These are phyloP conservation scores for Cyberlindnera mississippiensis DNA, from an alignment of 805 yeast species.

Conservation along the genomic window DNA sequence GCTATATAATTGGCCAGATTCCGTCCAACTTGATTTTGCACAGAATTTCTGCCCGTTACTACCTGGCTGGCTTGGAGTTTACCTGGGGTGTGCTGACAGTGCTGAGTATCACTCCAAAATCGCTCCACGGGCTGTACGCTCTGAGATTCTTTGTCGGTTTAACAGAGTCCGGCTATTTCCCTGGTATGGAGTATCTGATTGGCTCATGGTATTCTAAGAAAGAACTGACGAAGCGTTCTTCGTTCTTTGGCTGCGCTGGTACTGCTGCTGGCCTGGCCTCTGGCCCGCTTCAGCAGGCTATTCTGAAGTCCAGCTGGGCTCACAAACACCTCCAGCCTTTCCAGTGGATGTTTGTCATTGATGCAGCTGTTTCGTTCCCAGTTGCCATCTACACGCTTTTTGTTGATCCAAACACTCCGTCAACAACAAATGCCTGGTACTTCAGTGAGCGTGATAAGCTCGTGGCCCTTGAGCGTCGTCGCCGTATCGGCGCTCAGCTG, in stretches of 20 bases:
- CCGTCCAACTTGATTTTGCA: constrained; percentile 44
- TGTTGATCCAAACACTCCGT: constrained; percentile 45
- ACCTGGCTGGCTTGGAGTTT: constrained; percentile 41
- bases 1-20: constrained; percentile 47
- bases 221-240: constrained; percentile 36
- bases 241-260: constrained; percentile 33
- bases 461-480: constrained; percentile 45
- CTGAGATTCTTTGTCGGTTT: constrained; percentile 41
- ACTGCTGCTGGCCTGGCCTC: constrained; percentile 28
- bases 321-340: constrained; percentile 32
- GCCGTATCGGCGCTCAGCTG: constrained; percentile 39
- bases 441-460: constrained; percentile 39
- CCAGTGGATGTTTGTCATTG: constrained; percentile 46
- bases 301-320: constrained; percentile 27
- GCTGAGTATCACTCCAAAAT: constrained; percentile 29
- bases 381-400: constrained; percentile 40
- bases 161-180: constrained; percentile 37
- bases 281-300: constrained; percentile 29
- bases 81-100: constrained; percentile 41
- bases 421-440: constrained; percentile 40
- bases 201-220: constrained; percentile 34
- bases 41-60: constrained; percentile 40
- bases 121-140: constrained; percentile 29
- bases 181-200: constrained; percentile 21
- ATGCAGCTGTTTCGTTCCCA: constrained; percentile 40